A percentile compares a stretch with the other conserved stretches of the same genome.
phyloP scores from a whole-genome alignment of 192 early-diverging fungal species.

The Gryganskiella cystojenkinii region DNA sequence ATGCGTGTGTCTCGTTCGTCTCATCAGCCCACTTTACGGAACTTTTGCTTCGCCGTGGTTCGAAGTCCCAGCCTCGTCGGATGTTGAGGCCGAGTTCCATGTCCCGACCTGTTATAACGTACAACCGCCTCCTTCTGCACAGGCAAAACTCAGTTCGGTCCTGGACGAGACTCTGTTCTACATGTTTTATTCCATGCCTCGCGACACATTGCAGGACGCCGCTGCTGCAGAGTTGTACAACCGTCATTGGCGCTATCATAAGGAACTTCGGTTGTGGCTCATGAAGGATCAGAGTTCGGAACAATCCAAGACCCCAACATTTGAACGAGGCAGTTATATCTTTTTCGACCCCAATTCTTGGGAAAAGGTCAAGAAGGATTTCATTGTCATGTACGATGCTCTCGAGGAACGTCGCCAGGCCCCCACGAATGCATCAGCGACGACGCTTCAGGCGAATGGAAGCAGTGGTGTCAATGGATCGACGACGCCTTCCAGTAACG shows the following conservation, averaged over 20 bases:
- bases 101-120: slow-evolving; percentile 89
- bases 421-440: too few relatives aligned
- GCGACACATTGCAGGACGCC: slow-evolving; percentile 90
- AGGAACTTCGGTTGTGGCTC: slow-evolving; percentile 92
- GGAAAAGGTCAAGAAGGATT: slow-evolving; percentile 92
- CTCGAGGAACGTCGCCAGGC: slow-evolving; percentile 82
- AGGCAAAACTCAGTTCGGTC: slow-evolving; percentile 77
- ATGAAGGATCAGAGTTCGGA: slow-evolving; percentile 80
- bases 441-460: background rate
- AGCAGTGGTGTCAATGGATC: too few relatives aligned
- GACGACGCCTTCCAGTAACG: slow-evolving; percentile 5
- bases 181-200: slow-evolving; percentile 97
- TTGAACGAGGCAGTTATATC: slow-evolving; percentile 88
- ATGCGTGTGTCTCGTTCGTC: slow-evolving; percentile 9
- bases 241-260: slow-evolving; percentile 97
- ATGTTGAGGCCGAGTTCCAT: slow-evolving; percentile 86
- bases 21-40: slow-evolving; percentile 75
- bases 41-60: slow-evolving; percentile 93
- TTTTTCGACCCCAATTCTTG: slow-evolving; percentile 95
- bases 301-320: slow-evolving; percentile 68
- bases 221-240: slow-evolving; percentile 95
- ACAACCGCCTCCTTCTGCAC: slow-evolving; percentile 74
- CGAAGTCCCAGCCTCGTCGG: slow-evolving; percentile 72
- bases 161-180: slow-evolving; percentile 97
- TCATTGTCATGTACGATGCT: slow-evolving; percentile 85